Base-by-base conservation (phyloP, 2,329 filamentous ascomycete species). In the Macroventuria anomochaeta region DNA sequence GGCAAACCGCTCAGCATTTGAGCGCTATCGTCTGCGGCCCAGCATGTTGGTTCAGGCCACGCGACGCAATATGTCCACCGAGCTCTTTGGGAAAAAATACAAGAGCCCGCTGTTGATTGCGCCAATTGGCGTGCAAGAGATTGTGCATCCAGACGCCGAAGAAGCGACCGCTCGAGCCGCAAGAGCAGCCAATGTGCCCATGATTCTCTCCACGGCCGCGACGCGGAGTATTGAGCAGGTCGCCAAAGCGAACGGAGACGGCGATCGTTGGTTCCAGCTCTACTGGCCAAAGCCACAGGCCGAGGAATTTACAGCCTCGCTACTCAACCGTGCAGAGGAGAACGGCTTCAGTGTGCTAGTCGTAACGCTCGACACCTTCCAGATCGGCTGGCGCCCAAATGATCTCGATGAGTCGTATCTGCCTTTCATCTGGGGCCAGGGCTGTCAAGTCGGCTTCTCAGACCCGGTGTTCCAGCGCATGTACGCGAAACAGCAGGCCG, bases 351-450 rank as follows among this genome's bases (percentile, higher is more conserved):
- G 79, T 28, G 86, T 85, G 0, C 78, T 91, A 0, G 83, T 91
- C 6, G 85, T 92, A 0, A 92, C 89, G 0, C 77, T 91, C 0
- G 89, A 92, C 70, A 91, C 88, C 0, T 89, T 85, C 73, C 81
- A 81, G 11, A 78, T 91, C 29, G 83, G 82, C 0, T 92, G 88
- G 88, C 79, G 89, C 31, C 88, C 88, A 0, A 79, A 77, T 0
- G 88, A 91, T 65, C 79, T 91, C 4, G 87, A 90, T 58, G 79
- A 80, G 12, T 83, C 78, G 0, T 88, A 84, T 62, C 64, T 85
- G 0, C 83, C 86, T 0, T 88, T 89, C 58, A 73, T 85, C 23
- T 79, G 76, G 25, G 71, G 72, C 12, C 64, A 71, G 52, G 74
- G 74, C 12, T 70, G 67, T 29, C 67, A 75, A 41, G 57, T 74